Conservation (phyloP, 768 basidiomycete species). For the Amanita pseudoporphyria region DNA sequence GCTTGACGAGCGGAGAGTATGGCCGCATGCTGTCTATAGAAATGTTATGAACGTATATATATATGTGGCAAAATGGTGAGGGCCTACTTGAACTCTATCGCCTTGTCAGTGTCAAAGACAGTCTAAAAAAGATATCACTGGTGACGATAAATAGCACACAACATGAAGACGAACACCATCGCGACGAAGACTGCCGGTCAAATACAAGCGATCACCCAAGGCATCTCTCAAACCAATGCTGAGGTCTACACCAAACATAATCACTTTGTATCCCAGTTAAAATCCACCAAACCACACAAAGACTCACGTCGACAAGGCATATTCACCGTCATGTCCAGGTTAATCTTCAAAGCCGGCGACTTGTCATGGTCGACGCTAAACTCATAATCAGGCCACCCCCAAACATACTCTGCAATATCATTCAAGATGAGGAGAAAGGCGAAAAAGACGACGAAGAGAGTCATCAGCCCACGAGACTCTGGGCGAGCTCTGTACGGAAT, state of each 20-base stretch:
- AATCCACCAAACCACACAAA: not conserved
- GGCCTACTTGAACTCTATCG: slow-evolving; percentile 54
- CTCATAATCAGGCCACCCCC: slow-evolving; percentile 87
- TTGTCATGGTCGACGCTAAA: slow-evolving; percentile 75
- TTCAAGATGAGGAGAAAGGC: slow-evolving; percentile 74
- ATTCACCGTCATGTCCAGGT: slow-evolving; percentile 87
- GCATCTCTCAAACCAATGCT: slow-evolving; percentile 88
- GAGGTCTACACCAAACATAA: slow-evolving; percentile 43
- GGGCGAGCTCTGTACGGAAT: slow-evolving; percentile 77
- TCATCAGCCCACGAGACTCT: slow-evolving; percentile 74
- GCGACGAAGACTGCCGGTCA: slow-evolving; percentile 68
- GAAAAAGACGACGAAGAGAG: slow-evolving; percentile 55
- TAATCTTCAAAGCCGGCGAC: slow-evolving; percentile 63
- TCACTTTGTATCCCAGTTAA: not conserved
- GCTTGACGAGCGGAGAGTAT: slow-evolving; percentile 63
- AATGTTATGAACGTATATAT: not conserved
- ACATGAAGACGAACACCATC: slow-evolving; percentile 57
- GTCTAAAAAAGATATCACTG: slow-evolving; percentile 32
- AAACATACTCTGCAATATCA: slow-evolving; percentile 85
- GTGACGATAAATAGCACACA: not conserved
- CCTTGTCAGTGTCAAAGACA: slow-evolving; percentile 74
- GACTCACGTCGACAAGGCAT: slow-evolving; percentile 89
- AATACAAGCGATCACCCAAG: slow-evolving; percentile 83
- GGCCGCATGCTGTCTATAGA: slow-evolving; percentile 47
- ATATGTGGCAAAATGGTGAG: not conserved